phyloP scores from a whole-genome alignment of 208 protist genomes.

The Leishmania arabica region DNA sequence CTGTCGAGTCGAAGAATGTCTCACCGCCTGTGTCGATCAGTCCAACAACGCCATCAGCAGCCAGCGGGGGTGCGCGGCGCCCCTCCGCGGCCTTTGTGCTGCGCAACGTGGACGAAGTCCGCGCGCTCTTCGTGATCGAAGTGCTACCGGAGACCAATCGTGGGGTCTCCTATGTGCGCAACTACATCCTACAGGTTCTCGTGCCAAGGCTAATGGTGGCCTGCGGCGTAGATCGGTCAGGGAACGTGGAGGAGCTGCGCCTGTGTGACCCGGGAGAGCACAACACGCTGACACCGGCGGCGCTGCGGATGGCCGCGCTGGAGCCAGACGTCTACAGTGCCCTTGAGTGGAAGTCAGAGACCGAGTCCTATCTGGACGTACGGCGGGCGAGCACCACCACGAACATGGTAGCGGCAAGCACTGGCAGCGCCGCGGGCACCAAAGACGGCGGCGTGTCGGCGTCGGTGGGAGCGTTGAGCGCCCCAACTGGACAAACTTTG shows the following conservation, averaged over 20 bases:
- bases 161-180: constrained; percentile 86
- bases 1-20: not conserved
- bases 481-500: not conserved
- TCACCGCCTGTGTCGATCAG: not conserved
- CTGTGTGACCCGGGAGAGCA: constrained; percentile 24
- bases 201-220: constrained; percentile 54
- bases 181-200: constrained; percentile 85
- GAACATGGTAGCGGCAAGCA: not conserved
- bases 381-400: constrained; percentile 10
- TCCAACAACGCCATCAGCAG: not conserved
- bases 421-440: not conserved
- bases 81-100: constrained; percentile 34
- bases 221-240: constrained; percentile 39
- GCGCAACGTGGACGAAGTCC: constrained; percentile 39
- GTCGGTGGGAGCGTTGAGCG: not conserved
- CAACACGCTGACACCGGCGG: constrained; percentile 25
- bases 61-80: not conserved
- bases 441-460: not conserved
- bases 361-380: constrained; percentile 16
- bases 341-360: constrained; percentile 9
- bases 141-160: constrained; percentile 60
- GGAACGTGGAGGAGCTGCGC: constrained; percentile 46
- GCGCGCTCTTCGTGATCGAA: constrained; percentile 59
- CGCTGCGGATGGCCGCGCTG: constrained; percentile 18
- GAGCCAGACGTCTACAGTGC: constrained; percentile 18